phyloP scores from a whole-genome alignment of 805 yeast species.

The Saturnispora dispora region DNA sequence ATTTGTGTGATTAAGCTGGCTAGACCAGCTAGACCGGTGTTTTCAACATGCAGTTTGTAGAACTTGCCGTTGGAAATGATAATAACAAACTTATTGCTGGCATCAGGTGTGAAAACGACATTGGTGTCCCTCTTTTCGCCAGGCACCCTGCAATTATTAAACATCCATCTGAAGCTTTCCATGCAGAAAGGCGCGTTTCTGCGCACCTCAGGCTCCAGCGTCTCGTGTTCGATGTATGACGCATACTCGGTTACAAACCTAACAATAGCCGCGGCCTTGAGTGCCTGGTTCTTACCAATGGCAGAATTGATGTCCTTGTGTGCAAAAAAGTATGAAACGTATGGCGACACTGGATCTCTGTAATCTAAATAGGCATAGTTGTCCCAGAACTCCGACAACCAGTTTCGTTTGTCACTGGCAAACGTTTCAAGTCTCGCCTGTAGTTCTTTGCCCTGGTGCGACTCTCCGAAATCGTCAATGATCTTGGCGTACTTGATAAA shows the following conservation, averaged over 20 bases:
- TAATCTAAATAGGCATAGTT: slow-evolving; percentile 84
- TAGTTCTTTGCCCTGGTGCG: slow-evolving; percentile 55
- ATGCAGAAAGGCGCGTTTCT: slow-evolving; percentile 80
- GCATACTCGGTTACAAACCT: slow-evolving; percentile 61
- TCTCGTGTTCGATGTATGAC: slow-evolving; percentile 55
- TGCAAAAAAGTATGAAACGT: slow-evolving; percentile 80
- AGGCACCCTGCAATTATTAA: slow-evolving; percentile 84
- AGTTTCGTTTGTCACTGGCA: slow-evolving; percentile 57
- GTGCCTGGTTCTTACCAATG: slow-evolving; percentile 54
- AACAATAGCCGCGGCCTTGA: slow-evolving; percentile 69
- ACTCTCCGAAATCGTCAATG: slow-evolving; percentile 55
- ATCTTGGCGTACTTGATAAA: slow-evolving; percentile 37
- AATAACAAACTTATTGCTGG: slow-evolving; percentile 52
- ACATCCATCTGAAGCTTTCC: slow-evolving; percentile 88
- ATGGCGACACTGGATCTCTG: slow-evolving; percentile 92
- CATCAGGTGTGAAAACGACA: slow-evolving; percentile 32
- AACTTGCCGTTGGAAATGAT: slow-evolving; percentile 71
- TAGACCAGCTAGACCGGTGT: slow-evolving; percentile 40
- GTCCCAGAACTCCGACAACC: slow-evolving; percentile 93
- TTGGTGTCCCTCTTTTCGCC: slow-evolving; percentile 53
- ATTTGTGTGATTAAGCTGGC: slow-evolving; percentile 54
- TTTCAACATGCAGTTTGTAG: slow-evolving; percentile 65
- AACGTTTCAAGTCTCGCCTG: slow-evolving; percentile 56
- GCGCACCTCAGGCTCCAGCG: slow-evolving; percentile 71
- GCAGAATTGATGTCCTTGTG: slow-evolving; percentile 59